A percentile compares a stretch with the other conserved stretches of the same genome.
These are phyloP conservation scores for Alternaria arbusti DNA, from an alignment of 2,329 filamentous ascomycete genomes.

Conservation along the genomic window DNA sequence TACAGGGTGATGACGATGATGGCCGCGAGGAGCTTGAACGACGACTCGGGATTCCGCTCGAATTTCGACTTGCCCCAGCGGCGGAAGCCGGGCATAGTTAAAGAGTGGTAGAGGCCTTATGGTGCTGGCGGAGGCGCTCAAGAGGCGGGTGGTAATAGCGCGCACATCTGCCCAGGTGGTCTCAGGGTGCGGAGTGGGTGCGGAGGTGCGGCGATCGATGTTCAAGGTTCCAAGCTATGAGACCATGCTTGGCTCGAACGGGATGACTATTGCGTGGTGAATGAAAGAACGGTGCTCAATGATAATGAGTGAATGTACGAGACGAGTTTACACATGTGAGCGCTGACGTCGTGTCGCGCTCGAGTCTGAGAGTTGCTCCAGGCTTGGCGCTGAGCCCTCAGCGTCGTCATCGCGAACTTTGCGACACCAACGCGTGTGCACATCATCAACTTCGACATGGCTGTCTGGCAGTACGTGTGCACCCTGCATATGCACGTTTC, in stretches of 20 bases:
- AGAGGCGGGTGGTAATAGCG: conserved; percentile 21
- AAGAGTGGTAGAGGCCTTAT: conserved; percentile 9
- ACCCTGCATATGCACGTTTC: background rate
- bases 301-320: background rate
- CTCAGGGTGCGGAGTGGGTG: conserved; percentile 24
- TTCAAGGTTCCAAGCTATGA: conserved; percentile 2
- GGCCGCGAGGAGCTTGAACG: conserved; percentile 51
- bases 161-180: conserved; percentile 27
- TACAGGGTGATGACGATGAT: conserved; percentile 50
- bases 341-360: background rate
- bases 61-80: conserved; percentile 48
- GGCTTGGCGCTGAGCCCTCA: conserved; percentile 8
- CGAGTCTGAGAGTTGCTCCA: background rate
- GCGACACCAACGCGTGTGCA: background rate
- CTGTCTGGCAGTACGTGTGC: conserved; percentile 44
- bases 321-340: background rate
- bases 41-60: conserved; percentile 49
- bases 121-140: conserved; percentile 21
- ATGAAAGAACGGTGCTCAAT: background rate
- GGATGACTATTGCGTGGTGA: background rate
- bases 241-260: conserved; percentile 1
- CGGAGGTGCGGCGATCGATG: conserved; percentile 15
- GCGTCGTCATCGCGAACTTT: conserved; percentile 9
- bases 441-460: conserved; percentile 30
- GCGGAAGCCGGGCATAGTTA: conserved; percentile 44